Evolutionary conservation across 495 filamentous ascomycete genomes (phyloP).

Genomic region (Hypoxylon intermedium): DNA sequence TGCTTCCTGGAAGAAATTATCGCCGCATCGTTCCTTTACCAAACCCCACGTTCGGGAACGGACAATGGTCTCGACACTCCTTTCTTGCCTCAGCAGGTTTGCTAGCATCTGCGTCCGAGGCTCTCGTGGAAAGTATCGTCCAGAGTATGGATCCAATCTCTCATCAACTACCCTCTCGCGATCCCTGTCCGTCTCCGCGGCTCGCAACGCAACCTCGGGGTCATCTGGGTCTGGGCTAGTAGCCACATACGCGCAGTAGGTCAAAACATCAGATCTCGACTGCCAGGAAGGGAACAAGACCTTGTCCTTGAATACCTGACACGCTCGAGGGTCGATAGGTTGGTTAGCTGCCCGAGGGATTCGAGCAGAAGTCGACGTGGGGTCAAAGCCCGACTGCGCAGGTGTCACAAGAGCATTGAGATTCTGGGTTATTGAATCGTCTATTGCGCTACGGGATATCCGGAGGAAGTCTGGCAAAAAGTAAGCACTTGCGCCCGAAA

Average conservation of each 20-base stretch:
- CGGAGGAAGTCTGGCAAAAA: conserved; percentile 84
- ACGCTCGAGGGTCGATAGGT: conserved; percentile 66
- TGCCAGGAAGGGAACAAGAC: conserved; percentile 92
- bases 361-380: conserved; percentile 69
- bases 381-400: conserved; percentile 73
- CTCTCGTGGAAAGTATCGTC: conserved; percentile 81
- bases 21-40: conserved; percentile 79
- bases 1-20: conserved; percentile 60
- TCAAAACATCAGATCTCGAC: conserved; percentile 80
- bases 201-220: conserved; percentile 73
- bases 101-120: conserved; percentile 84
- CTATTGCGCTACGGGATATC: conserved; percentile 81
- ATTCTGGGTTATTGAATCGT: conserved; percentile 92
- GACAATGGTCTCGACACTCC: conserved; percentile 86
- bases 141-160: conserved; percentile 90
- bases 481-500: conserved; percentile 5
- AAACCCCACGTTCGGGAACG: conserved; percentile 82
- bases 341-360: conserved; percentile 60
- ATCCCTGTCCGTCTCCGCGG: conserved; percentile 72
- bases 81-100: conserved; percentile 78
- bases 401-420: conserved; percentile 90
- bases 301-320: conserved; percentile 74
- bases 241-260: conserved; percentile 89
- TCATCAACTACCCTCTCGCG: conserved; percentile 84
- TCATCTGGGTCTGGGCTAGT: conserved; percentile 88